Percentiles rank a stretch among this genome's conserved stretches.
Evolutionary conservation across 345 rosid genomes (phyloP).

Genomic region (Eucalyptus decipiens): DNA sequence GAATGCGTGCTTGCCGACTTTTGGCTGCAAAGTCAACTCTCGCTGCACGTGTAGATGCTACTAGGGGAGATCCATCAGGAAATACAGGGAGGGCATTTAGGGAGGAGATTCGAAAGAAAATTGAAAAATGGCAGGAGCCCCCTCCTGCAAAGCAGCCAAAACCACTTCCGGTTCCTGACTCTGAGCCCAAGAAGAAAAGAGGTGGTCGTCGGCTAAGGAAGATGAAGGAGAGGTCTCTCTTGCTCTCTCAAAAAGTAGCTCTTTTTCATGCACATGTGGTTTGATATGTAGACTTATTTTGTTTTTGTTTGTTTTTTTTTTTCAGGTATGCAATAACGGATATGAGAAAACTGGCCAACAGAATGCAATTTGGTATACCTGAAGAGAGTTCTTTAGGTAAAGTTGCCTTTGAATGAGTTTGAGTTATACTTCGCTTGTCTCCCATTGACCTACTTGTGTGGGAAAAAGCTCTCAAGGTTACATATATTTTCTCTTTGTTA

Average conservation of each 20-base stretch:
- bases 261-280: neutral
- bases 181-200: slow-evolving; percentile 95
- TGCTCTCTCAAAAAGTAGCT: neutral
- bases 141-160: slow-evolving; percentile 97
- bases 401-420: neutral
- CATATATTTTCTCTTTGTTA: slow-evolving; percentile 5
- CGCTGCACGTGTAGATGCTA: slow-evolving; percentile 84
- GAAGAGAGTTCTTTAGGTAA: slow-evolving; percentile 96
- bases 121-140: slow-evolving; percentile 97
- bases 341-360: slow-evolving; percentile 94
- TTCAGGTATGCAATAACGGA: slow-evolving; percentile 89
- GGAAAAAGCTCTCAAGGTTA: neutral
- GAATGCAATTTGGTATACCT: slow-evolving; percentile 94
- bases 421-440: neutral
- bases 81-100: slow-evolving; percentile 53
- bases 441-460: neutral
- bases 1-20: slow-evolving; percentile 69
- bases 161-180: slow-evolving; percentile 98
- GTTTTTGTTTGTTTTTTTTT: neutral
- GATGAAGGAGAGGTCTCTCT: slow-evolving; percentile 77
- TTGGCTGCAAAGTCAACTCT: slow-evolving; percentile 84
- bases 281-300: neutral
- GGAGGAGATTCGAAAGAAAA: slow-evolving; percentile 74
- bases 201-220: slow-evolving; percentile 94
- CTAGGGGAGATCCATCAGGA: slow-evolving; percentile 75